A percentile compares a stretch with the other conserved stretches of the same genome.
These are phyloP conservation scores for Nicotiana paniculata DNA, from an alignment of 257 asterid species.

Conservation along the genomic window DNA sequence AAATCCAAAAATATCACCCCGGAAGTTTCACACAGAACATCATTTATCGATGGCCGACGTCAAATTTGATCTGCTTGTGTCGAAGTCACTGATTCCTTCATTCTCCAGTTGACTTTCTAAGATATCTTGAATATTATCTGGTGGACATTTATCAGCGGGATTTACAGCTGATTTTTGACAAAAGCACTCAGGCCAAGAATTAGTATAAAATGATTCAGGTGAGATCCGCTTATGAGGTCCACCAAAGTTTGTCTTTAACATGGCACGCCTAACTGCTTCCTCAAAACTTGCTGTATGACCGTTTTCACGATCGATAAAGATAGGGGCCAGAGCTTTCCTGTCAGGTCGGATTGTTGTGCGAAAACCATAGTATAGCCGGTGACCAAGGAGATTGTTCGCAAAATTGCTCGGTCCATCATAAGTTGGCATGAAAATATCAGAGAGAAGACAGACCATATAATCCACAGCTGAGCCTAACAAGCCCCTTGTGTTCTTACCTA, in stretches of 20 bases:
- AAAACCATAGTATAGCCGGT: conserved; percentile 92
- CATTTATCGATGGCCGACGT: conserved; percentile 30
- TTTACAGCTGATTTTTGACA: conserved; percentile 61
- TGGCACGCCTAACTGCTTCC: conserved; percentile 62
- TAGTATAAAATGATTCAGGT: conserved; percentile 88
- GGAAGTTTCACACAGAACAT: background rate
- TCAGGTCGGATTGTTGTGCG: conserved; percentile 86
- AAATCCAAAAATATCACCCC: background rate
- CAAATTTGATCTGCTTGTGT: conserved; percentile 29
- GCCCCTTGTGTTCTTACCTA: conserved; percentile 43
- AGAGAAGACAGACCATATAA: conserved; percentile 92
- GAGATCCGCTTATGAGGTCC: conserved; percentile 79
- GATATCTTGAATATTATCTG: conserved; percentile 37
- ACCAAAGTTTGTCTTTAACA: conserved; percentile 77
- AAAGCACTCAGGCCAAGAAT: conserved; percentile 98
- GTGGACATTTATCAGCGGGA: conserved; percentile 73
- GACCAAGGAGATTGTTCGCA: conserved; percentile 94
- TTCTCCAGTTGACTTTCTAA: conserved; percentile 40
- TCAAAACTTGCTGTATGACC: conserved; percentile 65
- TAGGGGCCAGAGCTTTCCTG: conserved; percentile 81
- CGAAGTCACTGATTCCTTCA: conserved; percentile 14
- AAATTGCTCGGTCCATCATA: conserved; percentile 98
- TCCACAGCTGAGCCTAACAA: conserved; percentile 92
- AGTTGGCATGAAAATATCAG: conserved; percentile 96
- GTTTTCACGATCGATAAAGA: conserved; percentile 68